Base-by-base conservation (phyloP, 768 basidiomycete genomes). In the Boletus coccyginus region DNA sequence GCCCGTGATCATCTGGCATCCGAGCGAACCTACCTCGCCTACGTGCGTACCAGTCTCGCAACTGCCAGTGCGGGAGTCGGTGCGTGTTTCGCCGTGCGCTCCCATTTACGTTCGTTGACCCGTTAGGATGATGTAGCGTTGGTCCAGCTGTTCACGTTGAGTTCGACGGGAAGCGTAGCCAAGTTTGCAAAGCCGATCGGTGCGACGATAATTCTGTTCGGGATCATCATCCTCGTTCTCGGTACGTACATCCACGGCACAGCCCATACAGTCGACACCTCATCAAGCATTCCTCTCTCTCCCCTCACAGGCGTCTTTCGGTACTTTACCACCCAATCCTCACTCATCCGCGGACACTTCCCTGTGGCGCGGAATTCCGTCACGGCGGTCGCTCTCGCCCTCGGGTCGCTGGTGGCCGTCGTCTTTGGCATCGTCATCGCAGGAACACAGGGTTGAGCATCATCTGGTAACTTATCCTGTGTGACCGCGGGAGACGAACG, bases 1-100 rank as follows among this genome's bases (percentile, higher is more conserved):
- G 85, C 85, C 9, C 77, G 85, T 11, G 85, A 87, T 60, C 85
- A 87, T 61, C 72, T 86, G 1, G 85, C 85, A 3, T 81, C 78
- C 16, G 85, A 86, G 61, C 73, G 85, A 46, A 86, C 85, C 3
- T 86, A 83, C 62, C 70, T 87, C 38, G 83, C 85, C 13, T 87
- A 86, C 59, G 73, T 84, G 47, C 76, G 85, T n/a, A 87, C 85
- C 3, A 85, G 84, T 62, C 72, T 87, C 46, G 78, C 82, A 1
- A 74, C 85, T 38, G 80, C 83, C 4, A 78, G 82, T 3, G 73
- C 82, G 6, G 85, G 84, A 33, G 82, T 87, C 36, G 84, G 83
- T 84, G 53, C 60, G 81, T 75, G 27, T 35, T 53, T 45, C 40
- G 24, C 27, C 13, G 3, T 13, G 12, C 16, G 3, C 12, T 19